These are phyloP conservation scores for Neurospora sp. DNA, from an alignment of 2,329 filamentous ascomycete genomes.

Conservation along the genomic window DNA sequence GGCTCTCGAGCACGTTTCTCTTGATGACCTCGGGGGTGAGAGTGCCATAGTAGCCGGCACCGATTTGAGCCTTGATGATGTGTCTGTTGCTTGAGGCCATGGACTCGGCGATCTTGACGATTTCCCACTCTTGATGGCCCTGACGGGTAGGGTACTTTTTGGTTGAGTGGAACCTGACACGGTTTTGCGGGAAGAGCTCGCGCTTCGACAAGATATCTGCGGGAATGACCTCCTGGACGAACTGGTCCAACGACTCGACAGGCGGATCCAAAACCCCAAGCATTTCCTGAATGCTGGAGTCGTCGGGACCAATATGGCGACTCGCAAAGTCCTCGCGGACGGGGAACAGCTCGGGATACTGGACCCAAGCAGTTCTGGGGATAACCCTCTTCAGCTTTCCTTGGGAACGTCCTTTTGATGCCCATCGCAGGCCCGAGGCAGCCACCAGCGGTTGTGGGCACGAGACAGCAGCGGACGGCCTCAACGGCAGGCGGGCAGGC, in stretches of 20 bases:
- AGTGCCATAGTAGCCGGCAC: constrained; percentile 81
- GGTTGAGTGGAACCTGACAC: constrained; percentile 29
- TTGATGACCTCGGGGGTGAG: constrained; percentile 82
- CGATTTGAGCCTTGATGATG: constrained; percentile 60
- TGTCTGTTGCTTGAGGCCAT: constrained; percentile 27
- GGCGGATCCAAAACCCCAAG: constrained; percentile 69
- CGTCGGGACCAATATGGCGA: constrained; percentile 78
- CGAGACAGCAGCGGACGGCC: not conserved
- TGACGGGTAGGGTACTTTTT: constrained; percentile 25
- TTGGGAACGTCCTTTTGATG: not conserved
- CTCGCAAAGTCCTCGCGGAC: constrained; percentile 59
- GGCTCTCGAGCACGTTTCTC: constrained; percentile 84
- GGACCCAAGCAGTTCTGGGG: constrained; percentile 3
- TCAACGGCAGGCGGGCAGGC: not conserved
- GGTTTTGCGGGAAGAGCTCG: constrained; percentile 45
- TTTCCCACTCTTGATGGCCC: constrained; percentile 48
- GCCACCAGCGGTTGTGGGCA: not conserved
- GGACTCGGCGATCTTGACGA: constrained; percentile 33
- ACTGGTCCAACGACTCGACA: constrained; percentile 63
- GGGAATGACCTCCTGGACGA: constrained; percentile 77
- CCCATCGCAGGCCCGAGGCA: not conserved
- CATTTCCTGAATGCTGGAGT: constrained; percentile 64
- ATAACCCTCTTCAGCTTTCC: not conserved
- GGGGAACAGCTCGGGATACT: constrained; percentile 12
- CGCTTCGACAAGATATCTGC: constrained; percentile 62